Evolutionary conservation across 139 green algal genomes (phyloP).

Genomic region (Coccomyxa sp.): DNA sequence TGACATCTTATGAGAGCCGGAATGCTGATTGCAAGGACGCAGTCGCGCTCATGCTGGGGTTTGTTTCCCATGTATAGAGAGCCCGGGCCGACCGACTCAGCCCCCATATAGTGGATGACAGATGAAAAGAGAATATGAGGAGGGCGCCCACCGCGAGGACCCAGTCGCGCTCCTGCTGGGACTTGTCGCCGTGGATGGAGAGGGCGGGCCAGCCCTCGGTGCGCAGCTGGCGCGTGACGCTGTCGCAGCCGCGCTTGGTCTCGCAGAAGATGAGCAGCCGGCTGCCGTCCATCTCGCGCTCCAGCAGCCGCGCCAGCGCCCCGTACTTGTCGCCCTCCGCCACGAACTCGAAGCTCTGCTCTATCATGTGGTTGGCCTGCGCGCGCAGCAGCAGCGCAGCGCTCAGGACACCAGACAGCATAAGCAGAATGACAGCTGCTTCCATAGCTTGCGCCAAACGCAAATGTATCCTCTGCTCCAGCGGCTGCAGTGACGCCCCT

Average conservation of each 20-base stretch:
- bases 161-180: constrained; percentile 92
- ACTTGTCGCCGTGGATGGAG: constrained; percentile 93
- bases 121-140: too few relatives aligned
- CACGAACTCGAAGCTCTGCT: constrained; percentile 74
- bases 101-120: too few relatives aligned
- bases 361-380: constrained; percentile 84
- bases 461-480: background rate
- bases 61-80: too few relatives aligned
- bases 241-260: constrained; percentile 90
- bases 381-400: background rate
- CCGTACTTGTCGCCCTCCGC: constrained; percentile 64
- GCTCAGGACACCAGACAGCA: too few relatives aligned
- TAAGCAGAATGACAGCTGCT: too few relatives aligned
- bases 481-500: background rate
- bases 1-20: too few relatives aligned
- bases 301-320: constrained; percentile 48
- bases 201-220: constrained; percentile 82
- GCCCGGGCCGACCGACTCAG: too few relatives aligned
- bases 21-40: too few relatives aligned
- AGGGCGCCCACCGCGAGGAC: constrained; percentile 33
- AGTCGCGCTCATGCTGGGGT: too few relatives aligned
- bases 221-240: constrained; percentile 77
- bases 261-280: constrained; percentile 82
- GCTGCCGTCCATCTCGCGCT: constrained; percentile 76
- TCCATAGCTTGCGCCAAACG: too few relatives aligned